Evolutionary conservation across 2,329 filamentous ascomycete species (phyloP), one percentile per base, ranked within the genome.

Genomic region (Aspergillus sp.): DNA sequence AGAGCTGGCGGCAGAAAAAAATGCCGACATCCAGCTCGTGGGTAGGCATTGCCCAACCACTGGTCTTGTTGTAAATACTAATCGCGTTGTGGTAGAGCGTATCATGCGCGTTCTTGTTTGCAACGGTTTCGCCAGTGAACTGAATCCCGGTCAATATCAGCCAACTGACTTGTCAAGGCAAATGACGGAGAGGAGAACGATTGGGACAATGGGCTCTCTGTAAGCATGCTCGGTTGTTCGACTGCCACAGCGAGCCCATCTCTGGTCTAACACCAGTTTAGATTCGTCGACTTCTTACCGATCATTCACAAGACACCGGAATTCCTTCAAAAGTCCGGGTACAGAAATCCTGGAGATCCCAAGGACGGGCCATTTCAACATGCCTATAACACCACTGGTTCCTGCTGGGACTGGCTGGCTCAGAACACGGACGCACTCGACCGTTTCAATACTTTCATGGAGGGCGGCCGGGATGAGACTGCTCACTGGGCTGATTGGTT

Each of bases 401-500:
- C 55, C 1, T 21, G 49, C 9, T 66, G 58, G 47, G 50, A 57
- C 10, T 64, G 56, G 50, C 45, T 58, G 13, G 31, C 50, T 14
- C 44, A 53, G 9, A 41, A 57, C 17, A 54, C 57, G 1, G 51
- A 51, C n/a, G 23, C 38, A 2, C 43, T 56, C 5, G 47, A 51
- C 16, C 47, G 47, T 19, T 65, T 60, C 55, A 59, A 66, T 34
- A 57, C 57, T 2, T 66, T 62, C 17, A 64, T 65, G 57, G 54
- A 56, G 3, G 57, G 55, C n/a, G 49, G 50, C 14, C 58, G 60
- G 4, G 55, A 32, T 3, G 56, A 45, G 16, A 46, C 46, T 20
- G 32, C 38, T 1, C 45, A 55, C 45, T 67, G 61, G 64, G 49
- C 58, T 11, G 47, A 61, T n/a, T 62, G 57, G 55, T 64, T 61